Conservation (phyloP, 2,329 filamentous ascomycete species). For the Endoconidiophora laricicola region DNA sequence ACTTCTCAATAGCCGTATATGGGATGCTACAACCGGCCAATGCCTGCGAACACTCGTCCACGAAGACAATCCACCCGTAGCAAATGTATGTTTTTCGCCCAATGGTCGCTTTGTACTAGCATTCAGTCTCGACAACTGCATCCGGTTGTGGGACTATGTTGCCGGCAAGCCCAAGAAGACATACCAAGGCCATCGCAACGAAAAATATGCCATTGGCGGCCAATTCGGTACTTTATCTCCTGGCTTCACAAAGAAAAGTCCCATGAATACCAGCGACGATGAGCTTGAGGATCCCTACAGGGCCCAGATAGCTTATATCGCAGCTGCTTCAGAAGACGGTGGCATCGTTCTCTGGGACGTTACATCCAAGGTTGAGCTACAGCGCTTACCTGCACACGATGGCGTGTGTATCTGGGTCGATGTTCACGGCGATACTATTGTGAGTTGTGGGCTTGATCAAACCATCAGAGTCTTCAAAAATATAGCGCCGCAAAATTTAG, state of each 20-base stretch:
- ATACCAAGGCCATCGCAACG: conserved; percentile 82
- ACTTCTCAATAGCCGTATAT: conserved; percentile 47
- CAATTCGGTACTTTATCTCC: conserved; percentile 49
- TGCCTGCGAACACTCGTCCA: conserved; percentile 89
- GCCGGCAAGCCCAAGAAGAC: conserved; percentile 87
- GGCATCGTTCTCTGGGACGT: conserved; percentile 83
- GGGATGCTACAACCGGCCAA: conserved; percentile 90
- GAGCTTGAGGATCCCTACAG: neutral
- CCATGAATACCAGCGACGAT: conserved; percentile 1
- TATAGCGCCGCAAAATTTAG: neutral
- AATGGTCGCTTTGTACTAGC: conserved; percentile 89
- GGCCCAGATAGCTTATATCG: conserved; percentile 42
- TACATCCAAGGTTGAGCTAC: conserved; percentile 64
- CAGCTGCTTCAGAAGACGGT: conserved; percentile 76
- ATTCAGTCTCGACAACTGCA: conserved; percentile 76
- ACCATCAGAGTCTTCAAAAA: conserved; percentile 33
- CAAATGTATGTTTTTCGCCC: conserved; percentile 65
- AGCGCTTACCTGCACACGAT: conserved; percentile 39
- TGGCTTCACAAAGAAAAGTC: conserved; percentile 5
- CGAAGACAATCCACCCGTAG: conserved; percentile 47
- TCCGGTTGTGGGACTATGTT: conserved; percentile 91
- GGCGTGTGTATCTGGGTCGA: conserved; percentile 53
- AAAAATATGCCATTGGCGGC: conserved; percentile 68
- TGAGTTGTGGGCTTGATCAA: conserved; percentile 39
- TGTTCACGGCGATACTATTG: conserved; percentile 37